Conservation (phyloP, 495 filamentous ascomycete species). For the Xylaria flabelliformis region DNA sequence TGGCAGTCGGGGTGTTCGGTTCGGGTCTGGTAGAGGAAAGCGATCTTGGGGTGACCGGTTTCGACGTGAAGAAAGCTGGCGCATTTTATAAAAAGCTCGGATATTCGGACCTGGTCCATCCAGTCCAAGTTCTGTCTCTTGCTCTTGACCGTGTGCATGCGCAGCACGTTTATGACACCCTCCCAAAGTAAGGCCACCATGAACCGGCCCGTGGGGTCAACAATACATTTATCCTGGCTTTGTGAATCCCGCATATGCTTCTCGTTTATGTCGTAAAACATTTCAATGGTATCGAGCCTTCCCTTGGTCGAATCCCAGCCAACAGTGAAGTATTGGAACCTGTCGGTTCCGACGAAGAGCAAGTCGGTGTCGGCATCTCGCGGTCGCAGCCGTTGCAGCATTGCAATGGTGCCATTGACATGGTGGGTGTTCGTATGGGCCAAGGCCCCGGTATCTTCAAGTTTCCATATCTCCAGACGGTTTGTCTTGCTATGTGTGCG, state of each 20-base stretch:
- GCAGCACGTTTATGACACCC: constrained; percentile 79
- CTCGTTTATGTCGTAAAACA: constrained; percentile 75
- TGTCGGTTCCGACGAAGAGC: constrained; percentile 90
- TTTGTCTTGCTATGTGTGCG: constrained; percentile 76
- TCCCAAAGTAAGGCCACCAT: constrained; percentile 90
- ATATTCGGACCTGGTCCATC: constrained; percentile 74
- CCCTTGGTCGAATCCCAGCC: constrained; percentile 74
- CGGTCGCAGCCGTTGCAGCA: constrained; percentile 83
- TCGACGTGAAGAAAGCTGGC: constrained; percentile 79
- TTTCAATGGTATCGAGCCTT: constrained; percentile 70
- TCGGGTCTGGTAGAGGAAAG: constrained; percentile 81
- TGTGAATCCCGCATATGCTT: constrained; percentile 80
- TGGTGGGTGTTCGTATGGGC: constrained; percentile 65
- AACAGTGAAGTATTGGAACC: constrained; percentile 86
- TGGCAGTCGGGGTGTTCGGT: constrained; percentile 67
- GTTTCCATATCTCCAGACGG: constrained; percentile 82
- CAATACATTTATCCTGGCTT: constrained; percentile 74
- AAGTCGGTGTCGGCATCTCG: constrained; percentile 77
- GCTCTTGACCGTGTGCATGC: constrained; percentile 61
- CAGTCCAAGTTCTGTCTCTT: constrained; percentile 64
- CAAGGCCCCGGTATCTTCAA: constrained; percentile 48
- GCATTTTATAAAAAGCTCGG: constrained; percentile 85
- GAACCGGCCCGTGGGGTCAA: constrained; percentile 82
- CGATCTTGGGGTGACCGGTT: constrained; percentile 76
- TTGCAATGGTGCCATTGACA: constrained; percentile 83